These are phyloP conservation scores for Lipomyces oligophaga DNA, from an alignment of 805 yeast species.

Conservation along the genomic window DNA sequence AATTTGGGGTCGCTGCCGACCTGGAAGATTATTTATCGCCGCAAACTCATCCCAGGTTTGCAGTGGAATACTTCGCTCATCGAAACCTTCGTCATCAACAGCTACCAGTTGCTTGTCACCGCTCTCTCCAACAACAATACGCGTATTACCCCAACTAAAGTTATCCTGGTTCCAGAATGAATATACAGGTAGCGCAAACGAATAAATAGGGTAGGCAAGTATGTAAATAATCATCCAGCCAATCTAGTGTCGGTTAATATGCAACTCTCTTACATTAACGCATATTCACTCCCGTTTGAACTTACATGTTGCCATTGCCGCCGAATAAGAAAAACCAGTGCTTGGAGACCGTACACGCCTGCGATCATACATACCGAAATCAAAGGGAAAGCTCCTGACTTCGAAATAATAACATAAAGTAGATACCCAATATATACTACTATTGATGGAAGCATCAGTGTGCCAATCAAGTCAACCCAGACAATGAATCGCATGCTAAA, in stretches of 20 bases:
- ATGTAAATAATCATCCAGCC: conserved; percentile 57
- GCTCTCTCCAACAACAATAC: conserved; percentile 52
- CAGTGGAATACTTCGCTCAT: conserved; percentile 38
- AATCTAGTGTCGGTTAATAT: conserved; percentile 39
- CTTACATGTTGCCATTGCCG: conserved; percentile 43
- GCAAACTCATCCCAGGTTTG: conserved; percentile 43
- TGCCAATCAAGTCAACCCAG: conserved; percentile 55
- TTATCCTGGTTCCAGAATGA: conserved; percentile 65
- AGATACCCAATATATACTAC: conserved; percentile 52
- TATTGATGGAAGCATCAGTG: conserved; percentile 58
- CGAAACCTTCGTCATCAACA: conserved; percentile 39
- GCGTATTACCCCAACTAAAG: conserved; percentile 64
- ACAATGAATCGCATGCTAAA: conserved; percentile 60
- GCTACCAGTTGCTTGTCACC: conserved; percentile 47
- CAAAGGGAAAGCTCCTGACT: conserved; percentile 49
- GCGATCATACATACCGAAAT: conserved; percentile 56
- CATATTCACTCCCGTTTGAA: conserved; percentile 29
- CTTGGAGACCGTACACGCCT: conserved; percentile 56
- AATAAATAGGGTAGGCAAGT: conserved; percentile 58
- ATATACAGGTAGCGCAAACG: conserved; percentile 56
- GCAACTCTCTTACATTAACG: conserved; percentile 26
- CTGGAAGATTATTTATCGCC: conserved; percentile 38
- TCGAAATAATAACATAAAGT: conserved; percentile 48
- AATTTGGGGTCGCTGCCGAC: conserved; percentile 29
- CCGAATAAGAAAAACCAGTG: conserved; percentile 49